Conservation (phyloP, 306 rosid genomes). For the Rosa chinensis region DNA sequence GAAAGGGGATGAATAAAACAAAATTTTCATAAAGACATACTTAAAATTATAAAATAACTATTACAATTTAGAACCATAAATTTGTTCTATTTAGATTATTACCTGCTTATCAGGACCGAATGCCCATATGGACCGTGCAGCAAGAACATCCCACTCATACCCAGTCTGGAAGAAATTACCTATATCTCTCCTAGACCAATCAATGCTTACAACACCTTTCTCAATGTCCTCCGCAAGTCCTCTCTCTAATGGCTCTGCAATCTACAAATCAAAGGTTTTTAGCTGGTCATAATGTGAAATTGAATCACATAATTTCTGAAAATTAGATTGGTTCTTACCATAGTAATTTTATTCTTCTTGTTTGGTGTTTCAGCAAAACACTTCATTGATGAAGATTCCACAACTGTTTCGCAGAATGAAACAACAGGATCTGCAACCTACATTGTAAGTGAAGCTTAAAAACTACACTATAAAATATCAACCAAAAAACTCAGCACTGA, state of each 20-base stretch:
- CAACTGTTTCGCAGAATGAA: constrained; percentile 97
- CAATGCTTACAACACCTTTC: constrained; percentile 91
- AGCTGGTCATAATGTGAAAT: not conserved
- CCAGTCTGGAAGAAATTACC: constrained; percentile 95
- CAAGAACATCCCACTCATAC: constrained; percentile 98
- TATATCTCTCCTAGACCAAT: constrained; percentile 85
- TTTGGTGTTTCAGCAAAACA: constrained; percentile 98
- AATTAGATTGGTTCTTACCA: constrained; percentile 50
- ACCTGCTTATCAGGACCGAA: constrained; percentile 99
- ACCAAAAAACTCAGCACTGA: constrained; percentile 11
- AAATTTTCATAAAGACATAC: not conserved
- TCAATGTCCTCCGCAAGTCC: constrained; percentile 98
- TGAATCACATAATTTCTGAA: constrained; percentile 2
- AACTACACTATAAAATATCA: constrained; percentile 23
- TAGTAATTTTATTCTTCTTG: constrained; percentile 97
- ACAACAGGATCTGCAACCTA: constrained; percentile 99
- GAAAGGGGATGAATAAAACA: not conserved
- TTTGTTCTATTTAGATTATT: not conserved
- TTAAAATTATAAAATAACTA: not conserved
- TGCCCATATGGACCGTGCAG: constrained; percentile 98
- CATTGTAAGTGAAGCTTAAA: constrained; percentile 25
- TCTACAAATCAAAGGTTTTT: constrained; percentile 45
- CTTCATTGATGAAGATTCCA: constrained; percentile 98
- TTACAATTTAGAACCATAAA: not conserved
- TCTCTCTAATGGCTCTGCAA: constrained; percentile 95